Percentiles rank a stretch among this genome's conserved stretches.
Conservation (phyloP, 2,329 filamentous ascomycete species). For the Botryotinia calthae region DNA sequence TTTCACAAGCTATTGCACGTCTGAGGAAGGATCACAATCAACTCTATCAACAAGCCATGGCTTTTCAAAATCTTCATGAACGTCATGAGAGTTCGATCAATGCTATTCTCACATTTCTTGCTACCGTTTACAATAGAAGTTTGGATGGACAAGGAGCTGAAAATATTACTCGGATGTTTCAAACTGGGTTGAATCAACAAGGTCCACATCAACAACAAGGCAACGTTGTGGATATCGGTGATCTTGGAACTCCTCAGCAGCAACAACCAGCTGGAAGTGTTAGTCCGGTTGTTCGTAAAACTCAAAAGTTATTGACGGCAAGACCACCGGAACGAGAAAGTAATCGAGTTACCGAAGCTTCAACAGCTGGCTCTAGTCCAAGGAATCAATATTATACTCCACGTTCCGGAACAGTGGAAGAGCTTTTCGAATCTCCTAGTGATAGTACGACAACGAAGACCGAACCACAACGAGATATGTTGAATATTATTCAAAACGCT, state of each 20-base stretch:
- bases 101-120: constrained; percentile 94
- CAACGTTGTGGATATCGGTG: constrained; percentile 60
- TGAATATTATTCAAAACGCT: constrained; percentile 64
- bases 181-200: constrained; percentile 65
- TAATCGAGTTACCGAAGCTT: constrained; percentile 21
- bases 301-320: constrained; percentile 38
- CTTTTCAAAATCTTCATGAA: constrained; percentile 88
- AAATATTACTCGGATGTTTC: constrained; percentile 82
- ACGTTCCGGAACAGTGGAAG: constrained; percentile 56
- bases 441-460: constrained; percentile 52
- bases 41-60: constrained; percentile 80
- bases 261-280: constrained; percentile 27
- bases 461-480: constrained; percentile 61
- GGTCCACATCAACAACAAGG: constrained; percentile 50
- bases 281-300: constrained; percentile 34
- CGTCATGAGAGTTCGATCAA: constrained; percentile 99
- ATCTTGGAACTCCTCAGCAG: constrained; percentile 44
- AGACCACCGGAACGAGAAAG: constrained; percentile 27
- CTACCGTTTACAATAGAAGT: constrained; percentile 93
- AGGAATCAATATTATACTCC: constrained; percentile 34
- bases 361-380: constrained; percentile 35
- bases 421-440: constrained; percentile 53
- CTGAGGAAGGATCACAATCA: constrained; percentile 84
- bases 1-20: constrained; percentile 76
- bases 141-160: constrained; percentile 78